Evolutionary conservation across 306 rosid genomes (phyloP), one percentile per base, ranked within the genome.

Genomic region (Castanea sativa): DNA sequence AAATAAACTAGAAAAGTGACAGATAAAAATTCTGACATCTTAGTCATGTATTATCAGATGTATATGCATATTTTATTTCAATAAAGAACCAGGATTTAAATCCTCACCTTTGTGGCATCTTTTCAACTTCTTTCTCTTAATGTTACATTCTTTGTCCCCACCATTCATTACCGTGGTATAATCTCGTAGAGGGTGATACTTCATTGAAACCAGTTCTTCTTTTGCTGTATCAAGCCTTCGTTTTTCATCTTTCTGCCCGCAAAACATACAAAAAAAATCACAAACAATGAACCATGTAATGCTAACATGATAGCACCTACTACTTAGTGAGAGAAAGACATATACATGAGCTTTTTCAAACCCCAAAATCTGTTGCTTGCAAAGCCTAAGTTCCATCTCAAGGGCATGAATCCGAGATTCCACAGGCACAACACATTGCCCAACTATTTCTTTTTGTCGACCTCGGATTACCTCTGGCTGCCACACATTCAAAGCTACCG

Each of bases 401-500:
- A 90, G 80, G 12, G 87, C 72, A 59, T 55, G 89, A 8, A 77
- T 69, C 80, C 89, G 86, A 79, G 83, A 86, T 74, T 90, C 92
- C 71, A 85, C 78, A 6, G 94, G 87, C 73, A 90, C 92, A 57
- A 67, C 89, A 67, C 82, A 71, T 79, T 90, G 94, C 84, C 85
- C 88, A 38, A 86, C 94, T 41, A 88, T 61, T 79, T 88, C 82
- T 55, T 79, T 88, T 29, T 88, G 90, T 88, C 86, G 81, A 27
- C 83, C 89, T 55, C 92, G 83, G 64, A 85, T 64, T 38, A 90
- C 82, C 83, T 88, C 90, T 2, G 95, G 99, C 84, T 94, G 99
- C 99, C 99, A 94, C 45, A 91, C 95, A 53, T 87, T 90, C 87
- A 94, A 84, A 80, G 97, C 93, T 51, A 86, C 90, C 9, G 93